phyloP scores from a whole-genome alignment of 768 basidiomycete genomes.

The Russula ochroleuca region DNA sequence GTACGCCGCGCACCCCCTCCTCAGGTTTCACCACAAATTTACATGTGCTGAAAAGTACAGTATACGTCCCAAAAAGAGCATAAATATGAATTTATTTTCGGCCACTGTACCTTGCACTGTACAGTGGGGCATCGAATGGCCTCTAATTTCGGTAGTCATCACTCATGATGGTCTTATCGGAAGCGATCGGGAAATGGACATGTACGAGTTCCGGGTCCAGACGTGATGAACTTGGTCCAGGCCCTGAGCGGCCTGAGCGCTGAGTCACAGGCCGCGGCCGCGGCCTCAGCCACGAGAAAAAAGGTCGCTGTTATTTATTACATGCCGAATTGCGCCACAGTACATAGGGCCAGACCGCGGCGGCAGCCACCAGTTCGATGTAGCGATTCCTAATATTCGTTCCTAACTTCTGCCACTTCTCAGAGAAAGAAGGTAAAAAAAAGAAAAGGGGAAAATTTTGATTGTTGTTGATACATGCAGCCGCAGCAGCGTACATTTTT shows the following conservation, averaged over 20 bases:
- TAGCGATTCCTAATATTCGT: conserved; percentile 4
- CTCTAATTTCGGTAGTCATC: no score
- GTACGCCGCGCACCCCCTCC: no score
- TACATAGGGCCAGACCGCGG: not conserved
- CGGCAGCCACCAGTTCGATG: not conserved
- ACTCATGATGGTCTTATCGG: not conserved
- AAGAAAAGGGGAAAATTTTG: not conserved
- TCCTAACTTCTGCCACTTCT: conserved; percentile 1
- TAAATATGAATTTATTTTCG: no score
- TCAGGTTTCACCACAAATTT: no score
- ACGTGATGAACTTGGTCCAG: not conserved
- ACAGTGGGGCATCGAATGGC: no score
- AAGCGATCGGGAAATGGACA: not conserved
- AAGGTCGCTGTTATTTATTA: conserved; percentile 2
- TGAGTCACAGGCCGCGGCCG: not conserved
- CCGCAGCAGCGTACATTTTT: conserved; percentile 2
- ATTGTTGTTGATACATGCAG: conserved; percentile 10
- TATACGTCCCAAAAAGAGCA: no score
- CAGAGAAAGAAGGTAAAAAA: not conserved
- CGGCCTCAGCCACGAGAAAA: not conserved
- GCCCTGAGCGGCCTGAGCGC: not conserved
- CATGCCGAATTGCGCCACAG: not conserved
- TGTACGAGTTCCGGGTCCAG: not conserved
- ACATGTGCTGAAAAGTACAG: no score
- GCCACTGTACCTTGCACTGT: no score